Conservation (phyloP, 345 rosid genomes). For the Gossypium australe region DNA sequence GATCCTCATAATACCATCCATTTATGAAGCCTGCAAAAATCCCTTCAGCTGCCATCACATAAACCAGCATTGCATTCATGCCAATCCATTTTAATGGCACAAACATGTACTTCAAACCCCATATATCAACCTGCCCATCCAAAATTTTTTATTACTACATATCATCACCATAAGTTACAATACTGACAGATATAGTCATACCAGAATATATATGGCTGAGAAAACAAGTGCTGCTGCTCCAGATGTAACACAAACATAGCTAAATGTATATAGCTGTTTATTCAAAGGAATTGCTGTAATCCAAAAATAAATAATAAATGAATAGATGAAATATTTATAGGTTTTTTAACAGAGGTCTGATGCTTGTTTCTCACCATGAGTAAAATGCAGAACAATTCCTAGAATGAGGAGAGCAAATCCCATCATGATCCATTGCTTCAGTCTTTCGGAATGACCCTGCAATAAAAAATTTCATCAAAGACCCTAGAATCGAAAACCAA, state of each 20-base stretch:
- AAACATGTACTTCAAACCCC: conserved; percentile 39
- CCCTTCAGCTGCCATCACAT: conserved; percentile 94
- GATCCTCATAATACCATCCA: conserved; percentile 79
- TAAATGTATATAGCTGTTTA: conserved; percentile 74
- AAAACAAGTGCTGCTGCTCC: conserved; percentile 80
- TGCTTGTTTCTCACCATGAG: conserved; percentile 44
- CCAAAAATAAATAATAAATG: background rate
- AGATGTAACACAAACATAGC: conserved; percentile 79
- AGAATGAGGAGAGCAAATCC: conserved; percentile 53
- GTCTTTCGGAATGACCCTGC: conserved; percentile 59
- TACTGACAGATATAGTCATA: conserved; percentile 18
- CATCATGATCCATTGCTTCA: conserved; percentile 64
- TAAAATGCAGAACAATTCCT: conserved; percentile 64
- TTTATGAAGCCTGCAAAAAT: conserved; percentile 79
- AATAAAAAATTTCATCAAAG: conserved; percentile 6
- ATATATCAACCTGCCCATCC: conserved; percentile 57
- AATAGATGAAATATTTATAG: background rate
- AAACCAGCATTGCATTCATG: conserved; percentile 91
- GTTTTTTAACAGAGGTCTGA: background rate
- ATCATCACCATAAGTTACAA: background rate
- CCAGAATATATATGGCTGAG: conserved; percentile 61
- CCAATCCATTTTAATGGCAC: conserved; percentile 85
- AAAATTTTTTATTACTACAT: background rate
- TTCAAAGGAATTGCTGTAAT: conserved; percentile 71
- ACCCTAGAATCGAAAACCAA: background rate